These are phyloP conservation scores for Pythium periplocum DNA, from an alignment of 352 stramenopile species.

Conservation along the genomic window DNA sequence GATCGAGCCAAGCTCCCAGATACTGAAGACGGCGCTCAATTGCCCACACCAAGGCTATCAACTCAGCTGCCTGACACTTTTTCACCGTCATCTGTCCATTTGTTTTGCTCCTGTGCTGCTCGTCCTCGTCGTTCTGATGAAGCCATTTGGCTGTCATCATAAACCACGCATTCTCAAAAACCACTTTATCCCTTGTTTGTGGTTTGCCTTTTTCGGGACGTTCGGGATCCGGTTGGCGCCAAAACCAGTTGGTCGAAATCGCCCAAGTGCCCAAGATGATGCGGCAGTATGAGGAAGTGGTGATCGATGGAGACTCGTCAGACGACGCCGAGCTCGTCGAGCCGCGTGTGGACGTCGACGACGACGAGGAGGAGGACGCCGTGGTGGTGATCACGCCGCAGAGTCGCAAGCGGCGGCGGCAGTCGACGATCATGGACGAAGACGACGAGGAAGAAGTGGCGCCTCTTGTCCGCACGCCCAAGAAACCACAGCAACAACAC, in stretches of 20 bases:
- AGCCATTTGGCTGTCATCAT: neutral
- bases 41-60: too few relatives aligned
- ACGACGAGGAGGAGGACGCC: slow-evolving; percentile 43
- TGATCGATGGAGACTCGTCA: slow-evolving; percentile 66
- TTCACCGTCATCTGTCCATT: too few relatives aligned
- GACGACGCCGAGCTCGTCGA: slow-evolving; percentile 10
- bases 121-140: too few relatives aligned
- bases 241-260: slow-evolving; percentile 9
- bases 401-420: slow-evolving; percentile 53
- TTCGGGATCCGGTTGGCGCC: neutral
- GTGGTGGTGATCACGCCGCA: slow-evolving; percentile 53
- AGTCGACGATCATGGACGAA: slow-evolving; percentile 49
- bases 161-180: slow-evolving; percentile 5
- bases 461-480: neutral
- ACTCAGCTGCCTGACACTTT: too few relatives aligned
- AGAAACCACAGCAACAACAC: neutral
- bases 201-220: too few relatives aligned
- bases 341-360: neutral
- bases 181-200: slow-evolving; percentile 1
- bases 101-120: too few relatives aligned
- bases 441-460: slow-evolving; percentile 37
- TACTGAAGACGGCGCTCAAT: too few relatives aligned
- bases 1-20: too few relatives aligned
- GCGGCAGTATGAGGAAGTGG: slow-evolving; percentile 41
- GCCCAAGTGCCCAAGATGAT: slow-evolving; percentile 11